A percentile compares a stretch with the other conserved stretches of the same genome.
phyloP scores from a whole-genome alignment of 495 filamentous ascomycete species.

The Bathelium albidoporum region DNA sequence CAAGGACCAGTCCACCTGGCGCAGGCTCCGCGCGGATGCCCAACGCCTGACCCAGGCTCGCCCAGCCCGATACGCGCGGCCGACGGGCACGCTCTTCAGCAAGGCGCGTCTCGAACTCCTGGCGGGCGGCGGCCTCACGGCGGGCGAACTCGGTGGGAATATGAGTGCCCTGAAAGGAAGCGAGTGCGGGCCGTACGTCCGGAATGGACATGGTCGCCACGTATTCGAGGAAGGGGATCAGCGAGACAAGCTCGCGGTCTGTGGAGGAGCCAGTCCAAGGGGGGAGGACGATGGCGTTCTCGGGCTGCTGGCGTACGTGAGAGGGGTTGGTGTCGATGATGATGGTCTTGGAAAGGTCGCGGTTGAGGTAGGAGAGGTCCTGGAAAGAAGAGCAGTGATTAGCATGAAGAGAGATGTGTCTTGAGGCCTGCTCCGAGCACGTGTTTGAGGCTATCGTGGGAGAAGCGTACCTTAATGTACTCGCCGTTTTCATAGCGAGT shows the following conservation, averaged over 20 bases:
- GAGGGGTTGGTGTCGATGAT: constrained; percentile 75
- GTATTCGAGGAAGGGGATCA: constrained; percentile 95
- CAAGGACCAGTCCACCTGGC: constrained; percentile 40
- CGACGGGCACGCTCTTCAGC: constrained; percentile 59
- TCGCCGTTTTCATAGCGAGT: constrained; percentile 91
- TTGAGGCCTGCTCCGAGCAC: no score
- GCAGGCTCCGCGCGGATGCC: constrained; percentile 52
- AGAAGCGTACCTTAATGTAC: constrained; percentile 73
- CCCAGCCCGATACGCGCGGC: constrained; percentile 45
- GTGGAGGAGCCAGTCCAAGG: constrained; percentile 77
- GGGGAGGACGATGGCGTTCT: constrained; percentile 84
- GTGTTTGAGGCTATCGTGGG: neutral
- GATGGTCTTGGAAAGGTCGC: constrained; percentile 86
- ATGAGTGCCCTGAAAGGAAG: constrained; percentile 73
- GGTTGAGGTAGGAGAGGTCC: constrained; percentile 94
- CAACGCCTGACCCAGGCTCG: constrained; percentile 49
- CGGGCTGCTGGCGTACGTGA: constrained; percentile 76
- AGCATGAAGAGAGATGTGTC: neutral
- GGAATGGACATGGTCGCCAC: constrained; percentile 82
- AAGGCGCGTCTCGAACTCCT: constrained; percentile 66
- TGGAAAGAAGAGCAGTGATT: constrained; percentile 26
- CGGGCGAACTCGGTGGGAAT: constrained; percentile 83
- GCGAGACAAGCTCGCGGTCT: constrained; percentile 72
- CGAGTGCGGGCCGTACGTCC: constrained; percentile 75
- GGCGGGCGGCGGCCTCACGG: constrained; percentile 74